These are phyloP conservation scores for Colletotrichum higginsianum DNA, from an alignment of 2,329 filamentous ascomycete genomes.

Conservation along the genomic window DNA sequence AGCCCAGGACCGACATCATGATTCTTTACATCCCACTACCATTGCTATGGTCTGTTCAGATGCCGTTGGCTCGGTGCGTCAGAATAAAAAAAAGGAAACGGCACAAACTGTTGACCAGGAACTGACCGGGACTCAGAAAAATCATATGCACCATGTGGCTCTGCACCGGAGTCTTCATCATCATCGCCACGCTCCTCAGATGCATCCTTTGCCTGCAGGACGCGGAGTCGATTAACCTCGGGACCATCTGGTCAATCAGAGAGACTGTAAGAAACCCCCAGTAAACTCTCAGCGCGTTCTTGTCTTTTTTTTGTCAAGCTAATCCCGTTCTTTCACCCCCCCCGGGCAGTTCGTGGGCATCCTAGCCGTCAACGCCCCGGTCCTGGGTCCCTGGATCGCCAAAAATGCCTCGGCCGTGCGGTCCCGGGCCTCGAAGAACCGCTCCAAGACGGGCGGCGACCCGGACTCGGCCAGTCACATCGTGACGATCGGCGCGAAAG, in stretches of 20 bases:
- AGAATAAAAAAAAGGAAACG: too few species aligned
- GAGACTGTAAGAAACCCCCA: slow-evolving; percentile 45
- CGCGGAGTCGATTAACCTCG: slow-evolving; percentile 45
- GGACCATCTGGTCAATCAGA: slow-evolving; percentile 48
- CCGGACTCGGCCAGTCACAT: slow-evolving; percentile 38
- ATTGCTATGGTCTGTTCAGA: slow-evolving; percentile 44
- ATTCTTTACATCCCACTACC: slow-evolving; percentile 46
- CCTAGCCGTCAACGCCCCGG: slow-evolving; percentile 45
- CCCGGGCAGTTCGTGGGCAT: slow-evolving; percentile 46
- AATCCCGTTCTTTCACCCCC: slow-evolving; percentile 7
- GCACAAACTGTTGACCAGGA: too few species aligned
- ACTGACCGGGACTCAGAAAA: slow-evolving; percentile 43
- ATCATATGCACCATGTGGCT: slow-evolving; percentile 47
- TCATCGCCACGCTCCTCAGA: slow-evolving; percentile 46
- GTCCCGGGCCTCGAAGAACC: slow-evolving; percentile 35
- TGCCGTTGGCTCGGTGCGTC: too few species aligned
- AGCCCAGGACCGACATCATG: slow-evolving; percentile 45
- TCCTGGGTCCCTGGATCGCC: slow-evolving; percentile 47
- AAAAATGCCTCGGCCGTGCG: slow-evolving; percentile 40
- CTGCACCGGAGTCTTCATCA: slow-evolving; percentile 48
- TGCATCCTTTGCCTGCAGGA: slow-evolving; percentile 45
- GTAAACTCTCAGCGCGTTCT: slow-evolving; percentile 9
- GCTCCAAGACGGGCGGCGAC: slow-evolving; percentile 21
- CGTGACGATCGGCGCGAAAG: slow-evolving; percentile 44
- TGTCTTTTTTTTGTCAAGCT: background rate